Evolutionary conservation across 108 stramenopile species (phyloP).

Genomic region (Nitzschia sp.): DNA sequence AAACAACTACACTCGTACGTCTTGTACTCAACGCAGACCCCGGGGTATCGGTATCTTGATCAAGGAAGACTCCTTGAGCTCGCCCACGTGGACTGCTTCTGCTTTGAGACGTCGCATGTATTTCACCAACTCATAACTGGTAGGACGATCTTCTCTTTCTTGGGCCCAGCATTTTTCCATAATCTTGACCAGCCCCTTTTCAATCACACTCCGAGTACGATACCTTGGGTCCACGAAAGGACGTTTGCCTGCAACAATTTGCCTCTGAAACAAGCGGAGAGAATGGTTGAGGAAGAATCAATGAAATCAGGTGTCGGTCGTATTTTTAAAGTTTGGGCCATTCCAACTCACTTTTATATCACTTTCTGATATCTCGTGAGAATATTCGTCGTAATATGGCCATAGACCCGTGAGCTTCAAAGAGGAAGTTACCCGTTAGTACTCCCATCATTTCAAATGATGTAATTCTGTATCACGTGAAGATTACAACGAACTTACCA

Average conservation of each 20-base stretch:
- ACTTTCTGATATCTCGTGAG: constrained; percentile 27
- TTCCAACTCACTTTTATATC: constrained; percentile 19
- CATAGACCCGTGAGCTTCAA: constrained; percentile 46
- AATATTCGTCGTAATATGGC: constrained; percentile 51
- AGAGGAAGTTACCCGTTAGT: not conserved
- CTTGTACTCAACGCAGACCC: too few relatives aligned
- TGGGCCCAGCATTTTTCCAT: constrained; percentile 71
- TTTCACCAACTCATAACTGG: constrained; percentile 61
- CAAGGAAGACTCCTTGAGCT: not conserved
- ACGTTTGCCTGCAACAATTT: constrained; percentile 42
- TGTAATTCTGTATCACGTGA: too few relatives aligned
- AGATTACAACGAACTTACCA: constrained; percentile 49
- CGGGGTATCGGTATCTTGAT: not conserved
- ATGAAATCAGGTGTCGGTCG: too few relatives aligned
- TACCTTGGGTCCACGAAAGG: constrained; percentile 64
- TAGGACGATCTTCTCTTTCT: constrained; percentile 58
- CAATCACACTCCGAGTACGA: constrained; percentile 49
- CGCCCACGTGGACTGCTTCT: not conserved
- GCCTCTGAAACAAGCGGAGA: not conserved
- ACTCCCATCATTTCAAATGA: not conserved
- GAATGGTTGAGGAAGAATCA: too few relatives aligned
- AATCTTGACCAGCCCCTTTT: constrained; percentile 63
- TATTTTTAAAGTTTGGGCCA: too few relatives aligned
- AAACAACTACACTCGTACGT: too few relatives aligned
- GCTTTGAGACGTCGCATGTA: constrained; percentile 36